These are phyloP conservation scores for Millerago galiae DNA, from an alignment of 805 yeast species.

Conservation along the genomic window DNA sequence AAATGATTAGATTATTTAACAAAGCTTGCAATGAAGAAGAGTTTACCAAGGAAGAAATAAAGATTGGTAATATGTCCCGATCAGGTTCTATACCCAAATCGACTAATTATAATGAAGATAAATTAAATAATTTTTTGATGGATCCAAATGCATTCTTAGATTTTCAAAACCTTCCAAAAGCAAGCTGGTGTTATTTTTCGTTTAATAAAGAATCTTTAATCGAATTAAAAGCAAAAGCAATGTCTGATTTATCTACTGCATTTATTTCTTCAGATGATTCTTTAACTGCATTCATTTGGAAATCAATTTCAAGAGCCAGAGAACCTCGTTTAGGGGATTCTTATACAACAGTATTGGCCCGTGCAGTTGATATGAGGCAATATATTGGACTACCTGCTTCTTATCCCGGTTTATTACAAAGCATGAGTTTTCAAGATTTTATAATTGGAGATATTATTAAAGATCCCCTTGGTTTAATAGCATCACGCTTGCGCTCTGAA, in stretches of 20 bases:
- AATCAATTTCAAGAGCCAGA: neutral
- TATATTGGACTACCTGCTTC: neutral
- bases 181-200: neutral
- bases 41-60: neutral
- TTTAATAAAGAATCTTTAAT: neutral
- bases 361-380: neutral
- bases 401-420: neutral
- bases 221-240: neutral
- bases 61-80: neutral
- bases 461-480: neutral
- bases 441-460: neutral
- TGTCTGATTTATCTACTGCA: neutral
- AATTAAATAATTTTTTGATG: neutral
- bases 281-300: neutral
- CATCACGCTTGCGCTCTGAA: neutral
- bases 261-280: constrained; percentile 1
- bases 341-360: neutral
- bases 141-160: neutral
- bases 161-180: too few species aligned
- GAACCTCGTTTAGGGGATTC: neutral
- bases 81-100: neutral
- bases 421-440: neutral
- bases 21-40: neutral
- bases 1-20: neutral
- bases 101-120: neutral